Percentiles rank a stretch among this genome's conserved stretches.
These are phyloP conservation scores for Emergomyces africanus DNA, from an alignment of 2,329 filamentous ascomycete species.

Conservation along the genomic window DNA sequence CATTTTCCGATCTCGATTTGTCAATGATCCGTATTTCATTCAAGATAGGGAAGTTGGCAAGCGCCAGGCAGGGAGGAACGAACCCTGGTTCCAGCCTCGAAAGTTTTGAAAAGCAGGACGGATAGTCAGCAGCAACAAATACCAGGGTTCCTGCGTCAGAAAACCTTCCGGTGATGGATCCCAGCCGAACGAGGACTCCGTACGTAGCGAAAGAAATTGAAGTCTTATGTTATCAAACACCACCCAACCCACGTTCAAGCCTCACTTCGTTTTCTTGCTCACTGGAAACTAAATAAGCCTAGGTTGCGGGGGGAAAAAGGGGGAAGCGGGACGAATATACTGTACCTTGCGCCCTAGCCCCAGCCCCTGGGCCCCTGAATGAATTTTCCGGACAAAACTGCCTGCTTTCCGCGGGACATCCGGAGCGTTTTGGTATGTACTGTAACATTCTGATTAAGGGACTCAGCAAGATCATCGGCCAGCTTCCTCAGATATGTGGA, in stretches of 20 bases:
- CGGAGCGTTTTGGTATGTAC: no score
- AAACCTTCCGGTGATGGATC: neutral
- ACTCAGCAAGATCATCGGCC: no score
- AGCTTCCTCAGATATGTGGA: no score
- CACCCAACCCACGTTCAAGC: neutral
- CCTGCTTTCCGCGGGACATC: no score
- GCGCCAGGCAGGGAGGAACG: neutral
- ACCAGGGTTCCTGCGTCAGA: neutral
- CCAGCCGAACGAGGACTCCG: no score
- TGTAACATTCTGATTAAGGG: no score
- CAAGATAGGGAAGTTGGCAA: neutral
- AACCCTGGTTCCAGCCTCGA: neutral
- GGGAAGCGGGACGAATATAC: no score
- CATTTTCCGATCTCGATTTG: neutral
- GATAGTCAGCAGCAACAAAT: neutral
- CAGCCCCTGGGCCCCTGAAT: no score
- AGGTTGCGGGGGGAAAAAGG: no score
- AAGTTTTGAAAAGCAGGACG: neutral
- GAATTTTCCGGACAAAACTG: no score
- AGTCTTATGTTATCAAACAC: neutral
- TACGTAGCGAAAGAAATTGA: neutral
- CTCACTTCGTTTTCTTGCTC: neutral
- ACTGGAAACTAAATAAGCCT: no score
- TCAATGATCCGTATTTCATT: neutral
- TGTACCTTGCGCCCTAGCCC: no score